These are phyloP conservation scores for Tremellales sp. DNA, from an alignment of 1,284 basidiomycete species.

Conservation along the genomic window DNA sequence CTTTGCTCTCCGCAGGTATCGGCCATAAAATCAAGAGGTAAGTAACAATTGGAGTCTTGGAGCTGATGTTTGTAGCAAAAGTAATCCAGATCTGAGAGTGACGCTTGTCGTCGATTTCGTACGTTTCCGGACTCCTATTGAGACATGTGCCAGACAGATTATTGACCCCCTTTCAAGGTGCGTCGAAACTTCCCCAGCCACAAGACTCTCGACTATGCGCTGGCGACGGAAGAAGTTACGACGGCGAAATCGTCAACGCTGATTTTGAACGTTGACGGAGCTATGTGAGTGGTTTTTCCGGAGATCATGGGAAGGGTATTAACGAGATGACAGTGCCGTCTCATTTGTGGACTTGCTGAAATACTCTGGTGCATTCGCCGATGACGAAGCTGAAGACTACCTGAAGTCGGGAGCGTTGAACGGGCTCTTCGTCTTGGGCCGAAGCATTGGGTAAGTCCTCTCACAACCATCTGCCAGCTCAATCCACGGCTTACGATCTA, in stretches of 20 bases:
- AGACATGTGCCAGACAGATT: too few relatives aligned
- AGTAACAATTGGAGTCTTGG: too few relatives aligned
- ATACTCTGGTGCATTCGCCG: conserved; percentile 89
- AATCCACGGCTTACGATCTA: too few relatives aligned
- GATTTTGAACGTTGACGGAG: conserved; percentile 92
- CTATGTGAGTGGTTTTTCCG: too few relatives aligned
- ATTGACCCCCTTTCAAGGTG: too few relatives aligned
- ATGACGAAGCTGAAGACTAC: conserved; percentile 96
- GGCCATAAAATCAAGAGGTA: conserved; percentile 99
- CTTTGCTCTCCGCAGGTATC: too few relatives aligned
- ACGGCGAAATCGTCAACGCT: conserved; percentile 96
- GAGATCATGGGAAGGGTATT: too few relatives aligned
- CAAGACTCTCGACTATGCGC: conserved; percentile 91
- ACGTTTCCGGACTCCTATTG: too few relatives aligned
- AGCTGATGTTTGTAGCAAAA: too few relatives aligned
- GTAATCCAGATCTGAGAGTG: conserved; percentile 95
- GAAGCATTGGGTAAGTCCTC: conserved; percentile 97
- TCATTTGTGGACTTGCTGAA: conserved; percentile 95
- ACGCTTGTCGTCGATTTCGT: conserved; percentile 98
- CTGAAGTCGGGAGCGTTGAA: conserved; percentile 76
- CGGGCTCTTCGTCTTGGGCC: conserved; percentile 93
- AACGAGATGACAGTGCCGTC: too few relatives aligned
- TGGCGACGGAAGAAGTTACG: conserved; percentile 96
- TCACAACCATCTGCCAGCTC: conserved; percentile 66
- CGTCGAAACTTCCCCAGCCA: conserved; percentile 94